Percentiles rank a stretch among this genome's conserved stretches.
Conservation (phyloP, 495 filamentous ascomycete species). For the Neurospora sp. region DNA sequence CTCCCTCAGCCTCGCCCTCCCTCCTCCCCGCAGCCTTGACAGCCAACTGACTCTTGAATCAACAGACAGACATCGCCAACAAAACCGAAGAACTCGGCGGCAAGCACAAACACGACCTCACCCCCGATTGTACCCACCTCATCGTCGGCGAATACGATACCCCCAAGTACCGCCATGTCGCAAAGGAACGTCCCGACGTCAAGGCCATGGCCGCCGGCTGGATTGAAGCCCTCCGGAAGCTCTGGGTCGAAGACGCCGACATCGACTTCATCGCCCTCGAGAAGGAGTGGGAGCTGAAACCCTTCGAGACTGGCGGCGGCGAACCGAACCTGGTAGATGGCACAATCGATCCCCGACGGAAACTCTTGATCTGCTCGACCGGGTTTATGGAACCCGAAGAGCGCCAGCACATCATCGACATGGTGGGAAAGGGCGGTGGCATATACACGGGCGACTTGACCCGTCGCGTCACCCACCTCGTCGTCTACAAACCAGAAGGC, state of each 20-base stretch:
- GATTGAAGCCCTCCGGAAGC: conserved; percentile 70
- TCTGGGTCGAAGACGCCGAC: conserved; percentile 74
- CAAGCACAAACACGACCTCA: conserved; percentile 77
- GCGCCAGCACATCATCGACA: conserved; percentile 52
- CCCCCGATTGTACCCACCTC: conserved; percentile 89
- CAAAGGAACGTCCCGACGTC: conserved; percentile 77
- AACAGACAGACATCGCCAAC: conserved; percentile 57
- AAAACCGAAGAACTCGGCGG: conserved; percentile 79
- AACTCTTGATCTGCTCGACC: conserved; percentile 73
- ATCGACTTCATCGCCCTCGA: conserved; percentile 60
- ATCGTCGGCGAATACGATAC: conserved; percentile 82
- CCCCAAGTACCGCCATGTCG: conserved; percentile 90
- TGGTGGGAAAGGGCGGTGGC: conserved; percentile 58
- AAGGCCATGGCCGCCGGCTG: conserved; percentile 67
- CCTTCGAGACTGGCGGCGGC: conserved; percentile 32
- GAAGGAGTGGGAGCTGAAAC: conserved; percentile 28
- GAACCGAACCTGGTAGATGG: conserved; percentile 13
- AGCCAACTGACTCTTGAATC: neutral
- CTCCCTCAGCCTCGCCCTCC: neutral
- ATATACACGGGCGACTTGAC: conserved; percentile 80
- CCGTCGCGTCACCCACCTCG: conserved; percentile 73
- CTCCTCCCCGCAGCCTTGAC: conserved; percentile 5
- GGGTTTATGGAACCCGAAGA: conserved; percentile 75
- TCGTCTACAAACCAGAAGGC: conserved; percentile 67
- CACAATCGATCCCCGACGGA: conserved; percentile 15